Evolutionary conservation across 2,329 filamentous ascomycete genomes (phyloP).

Genomic region (Fusarium luffae): DNA sequence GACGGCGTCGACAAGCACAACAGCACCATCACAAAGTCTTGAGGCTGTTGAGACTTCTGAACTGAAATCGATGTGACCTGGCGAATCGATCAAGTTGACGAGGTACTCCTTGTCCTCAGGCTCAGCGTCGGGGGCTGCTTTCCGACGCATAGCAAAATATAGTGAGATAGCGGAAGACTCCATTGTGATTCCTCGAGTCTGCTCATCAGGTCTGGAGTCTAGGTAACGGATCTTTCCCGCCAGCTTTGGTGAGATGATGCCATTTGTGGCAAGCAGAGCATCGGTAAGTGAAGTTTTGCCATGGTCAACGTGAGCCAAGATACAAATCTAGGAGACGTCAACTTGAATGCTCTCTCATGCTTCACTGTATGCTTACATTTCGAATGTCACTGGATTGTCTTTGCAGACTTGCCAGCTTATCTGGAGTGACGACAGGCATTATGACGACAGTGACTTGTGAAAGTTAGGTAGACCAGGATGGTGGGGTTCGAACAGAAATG

Average conservation of each 20-base stretch:
- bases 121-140: constrained; percentile 72
- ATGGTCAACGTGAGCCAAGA: constrained; percentile 96
- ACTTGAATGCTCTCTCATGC: neutral
- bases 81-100: constrained; percentile 97
- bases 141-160: constrained; percentile 90
- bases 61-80: constrained; percentile 98
- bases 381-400: constrained; percentile 87
- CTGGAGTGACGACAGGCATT: constrained; percentile 93
- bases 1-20: constrained; percentile 94
- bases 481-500: constrained; percentile 5
- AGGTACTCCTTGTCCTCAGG: constrained; percentile 88
- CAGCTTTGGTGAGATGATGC: constrained; percentile 97
- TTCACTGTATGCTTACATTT: constrained; percentile 72
- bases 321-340: constrained; percentile 76
- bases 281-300: constrained; percentile 98
- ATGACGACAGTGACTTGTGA: constrained; percentile 45
- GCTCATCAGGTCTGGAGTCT: constrained; percentile 95
- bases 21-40: constrained; percentile 90
- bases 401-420: constrained; percentile 92
- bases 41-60: constrained; percentile 98
- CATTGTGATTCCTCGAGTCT: constrained; percentile 98
- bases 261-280: constrained; percentile 96
- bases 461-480: constrained; percentile 11
- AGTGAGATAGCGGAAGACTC: constrained; percentile 98
- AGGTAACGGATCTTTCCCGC: constrained; percentile 98